Conservation (phyloP, 1,284 basidiomycete species). For the Trichosporon sp. region DNA sequence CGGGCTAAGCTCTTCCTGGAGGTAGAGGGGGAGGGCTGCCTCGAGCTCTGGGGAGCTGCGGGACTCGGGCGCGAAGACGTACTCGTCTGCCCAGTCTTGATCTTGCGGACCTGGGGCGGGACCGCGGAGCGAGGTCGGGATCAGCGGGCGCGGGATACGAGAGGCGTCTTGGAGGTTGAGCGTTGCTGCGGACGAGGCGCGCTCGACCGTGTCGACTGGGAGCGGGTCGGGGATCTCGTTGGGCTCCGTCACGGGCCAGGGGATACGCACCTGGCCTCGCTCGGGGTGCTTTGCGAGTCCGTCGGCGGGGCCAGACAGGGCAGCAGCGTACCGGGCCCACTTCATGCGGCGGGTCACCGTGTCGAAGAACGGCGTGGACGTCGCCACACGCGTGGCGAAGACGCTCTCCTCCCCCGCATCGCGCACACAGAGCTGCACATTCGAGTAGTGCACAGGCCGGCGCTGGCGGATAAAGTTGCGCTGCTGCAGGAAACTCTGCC, state of each 20-base stretch:
- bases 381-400: conserved; percentile 39
- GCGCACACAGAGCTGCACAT: conserved; percentile 43
- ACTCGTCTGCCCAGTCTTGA: conserved; percentile 24
- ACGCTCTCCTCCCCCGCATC: conserved; percentile 26
- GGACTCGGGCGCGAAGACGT: conserved; percentile 18
- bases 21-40: conserved; percentile 44
- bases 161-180: conserved; percentile 12
- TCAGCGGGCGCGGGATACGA: conserved; percentile 7
- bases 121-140: conserved; percentile 24
- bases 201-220: conserved; percentile 21
- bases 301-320: conserved; percentile 19
- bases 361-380: conserved; percentile 30
- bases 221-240: conserved; percentile 7
- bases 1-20: conserved; percentile 44
- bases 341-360: conserved; percentile 18
- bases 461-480: conserved; percentile 25
- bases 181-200: conserved; percentile 7
- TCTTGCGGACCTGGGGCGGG: conserved; percentile 18
- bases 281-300: conserved; percentile 10
- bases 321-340: conserved; percentile 37
- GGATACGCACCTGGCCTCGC: conserved; percentile 25
- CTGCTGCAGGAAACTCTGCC: conserved; percentile 27
- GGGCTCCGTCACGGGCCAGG: conserved; percentile 26
- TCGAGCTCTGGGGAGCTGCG: conserved; percentile 24
- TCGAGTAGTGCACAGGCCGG: conserved; percentile 43